These are phyloP conservation scores for Umbelopsis ramanniana DNA, from an alignment of 192 early-diverging fungal genomes.

Conservation along the genomic window DNA sequence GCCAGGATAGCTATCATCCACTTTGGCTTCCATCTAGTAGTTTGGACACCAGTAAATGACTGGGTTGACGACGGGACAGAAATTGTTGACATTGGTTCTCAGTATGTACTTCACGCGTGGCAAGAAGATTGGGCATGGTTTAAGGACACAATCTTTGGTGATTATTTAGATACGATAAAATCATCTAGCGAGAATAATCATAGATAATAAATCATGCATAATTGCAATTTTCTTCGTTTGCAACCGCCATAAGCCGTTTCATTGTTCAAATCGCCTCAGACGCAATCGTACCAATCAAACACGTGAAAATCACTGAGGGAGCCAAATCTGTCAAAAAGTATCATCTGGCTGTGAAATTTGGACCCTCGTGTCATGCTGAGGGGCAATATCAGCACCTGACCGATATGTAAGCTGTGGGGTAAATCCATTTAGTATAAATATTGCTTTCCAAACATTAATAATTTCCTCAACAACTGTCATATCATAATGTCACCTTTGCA, in stretches of 20 bases:
- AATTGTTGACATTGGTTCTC: constrained; percentile 34
- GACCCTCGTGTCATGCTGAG: constrained; percentile 15
- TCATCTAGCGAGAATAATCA: background rate
- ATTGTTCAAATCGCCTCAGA: background rate
- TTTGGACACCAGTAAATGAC: constrained; percentile 42
- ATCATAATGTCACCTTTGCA: background rate
- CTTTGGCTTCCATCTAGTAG: constrained; percentile 39
- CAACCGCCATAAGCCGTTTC: background rate
- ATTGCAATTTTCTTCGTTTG: background rate
- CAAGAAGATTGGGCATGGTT: constrained; percentile 46
- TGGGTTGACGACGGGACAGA: constrained; percentile 40
- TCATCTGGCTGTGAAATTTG: constrained; percentile 13
- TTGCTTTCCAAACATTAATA: background rate
- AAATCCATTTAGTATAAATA: constrained; percentile 10
- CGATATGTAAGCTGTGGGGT: background rate
- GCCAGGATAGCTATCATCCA: constrained; percentile 42
- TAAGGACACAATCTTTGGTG: constrained; percentile 6
- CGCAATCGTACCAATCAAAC: background rate
- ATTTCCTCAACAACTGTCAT: background rate
- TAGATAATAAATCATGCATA: background rate
- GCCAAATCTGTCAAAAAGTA: constrained; percentile 11
- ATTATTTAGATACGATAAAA: background rate
- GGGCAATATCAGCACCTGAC: background rate
- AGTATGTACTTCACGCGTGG: constrained; percentile 44
- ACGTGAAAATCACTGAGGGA: constrained; percentile 16